A percentile compares a stretch with the other conserved stretches of the same genome.
These are phyloP conservation scores for Arachis monticola DNA, from an alignment of 331 rosid species.

Conservation along the genomic window DNA sequence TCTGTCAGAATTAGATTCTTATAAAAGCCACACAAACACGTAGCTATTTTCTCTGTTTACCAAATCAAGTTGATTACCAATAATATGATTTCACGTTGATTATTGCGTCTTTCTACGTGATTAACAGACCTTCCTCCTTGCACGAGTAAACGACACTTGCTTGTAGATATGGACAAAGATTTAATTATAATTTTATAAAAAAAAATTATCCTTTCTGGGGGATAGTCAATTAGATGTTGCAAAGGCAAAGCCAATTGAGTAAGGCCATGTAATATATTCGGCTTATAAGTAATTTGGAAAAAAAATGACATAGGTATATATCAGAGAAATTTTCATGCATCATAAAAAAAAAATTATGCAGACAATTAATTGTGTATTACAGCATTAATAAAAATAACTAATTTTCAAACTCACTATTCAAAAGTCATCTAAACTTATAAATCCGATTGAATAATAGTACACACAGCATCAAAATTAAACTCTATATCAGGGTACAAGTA, in stretches of 20 bases:
- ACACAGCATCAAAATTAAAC: too few species aligned
- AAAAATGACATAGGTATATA: too few species aligned
- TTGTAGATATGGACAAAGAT: conserved; percentile 14
- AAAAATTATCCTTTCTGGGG: not conserved
- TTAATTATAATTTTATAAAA: not conserved
- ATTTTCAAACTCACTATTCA: too few species aligned
- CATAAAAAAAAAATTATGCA: too few species aligned
- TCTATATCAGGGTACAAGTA: too few species aligned
- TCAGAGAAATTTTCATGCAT: too few species aligned
- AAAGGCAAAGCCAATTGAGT: conserved; percentile 11
- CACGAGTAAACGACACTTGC: conserved; percentile 25
- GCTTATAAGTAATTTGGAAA: too few species aligned
- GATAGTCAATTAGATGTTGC: conserved; percentile 2
- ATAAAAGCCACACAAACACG: conserved; percentile 12
- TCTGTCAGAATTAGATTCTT: not conserved
- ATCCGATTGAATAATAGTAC: too few species aligned
- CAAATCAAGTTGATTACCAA: conserved; percentile 14
- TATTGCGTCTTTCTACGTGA: conserved; percentile 1
- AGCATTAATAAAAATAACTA: too few species aligned
- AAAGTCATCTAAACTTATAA: too few species aligned
- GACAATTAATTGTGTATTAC: too few species aligned
- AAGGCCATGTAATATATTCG: not conserved
- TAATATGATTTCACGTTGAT: conserved; percentile 34
- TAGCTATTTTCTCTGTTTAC: conserved; percentile 4
- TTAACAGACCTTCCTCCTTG: not conserved